These are phyloP conservation scores for Starmerella bacillaris DNA, from an alignment of 805 yeast genomes.

Conservation along the genomic window DNA sequence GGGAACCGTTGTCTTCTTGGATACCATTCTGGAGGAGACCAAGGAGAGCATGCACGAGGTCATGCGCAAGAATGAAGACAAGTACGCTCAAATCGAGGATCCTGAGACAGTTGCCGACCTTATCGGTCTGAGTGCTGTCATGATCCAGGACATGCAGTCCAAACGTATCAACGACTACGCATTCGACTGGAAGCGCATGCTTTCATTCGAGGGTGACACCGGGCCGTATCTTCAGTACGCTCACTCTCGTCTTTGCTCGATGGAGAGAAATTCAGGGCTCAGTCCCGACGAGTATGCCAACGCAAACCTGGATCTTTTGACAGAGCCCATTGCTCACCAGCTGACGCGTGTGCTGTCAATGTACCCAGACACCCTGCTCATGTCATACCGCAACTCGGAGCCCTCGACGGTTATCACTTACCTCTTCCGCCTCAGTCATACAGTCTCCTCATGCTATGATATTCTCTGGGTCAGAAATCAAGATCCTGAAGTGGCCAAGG, in stretches of 20 bases:
- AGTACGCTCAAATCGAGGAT: conserved; percentile 80
- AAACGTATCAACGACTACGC: conserved; percentile 91
- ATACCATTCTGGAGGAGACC: conserved; percentile 81
- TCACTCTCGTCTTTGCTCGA: conserved; percentile 88
- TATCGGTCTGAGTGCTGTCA: conserved; percentile 90
- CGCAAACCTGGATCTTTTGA: conserved; percentile 42
- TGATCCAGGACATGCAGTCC: conserved; percentile 98
- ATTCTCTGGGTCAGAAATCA: conserved; percentile 95
- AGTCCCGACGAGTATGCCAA: conserved; percentile 20
- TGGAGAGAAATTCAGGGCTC: conserved; percentile 58
- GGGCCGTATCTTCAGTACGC: conserved; percentile 98
- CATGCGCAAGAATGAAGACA: conserved; percentile 78
- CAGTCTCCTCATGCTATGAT: conserved; percentile 90
- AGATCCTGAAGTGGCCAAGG: conserved; percentile 63
- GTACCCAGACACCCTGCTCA: conserved; percentile 77
- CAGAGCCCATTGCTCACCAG: conserved; percentile 51
- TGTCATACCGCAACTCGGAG: conserved; percentile 69
- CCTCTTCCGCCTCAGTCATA: conserved; percentile 78
- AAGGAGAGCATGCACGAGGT: conserved; percentile 90
- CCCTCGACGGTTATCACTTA: conserved; percentile 91
- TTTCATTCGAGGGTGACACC: conserved; percentile 96
- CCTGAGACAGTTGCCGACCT: conserved; percentile 92
- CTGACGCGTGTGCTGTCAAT: conserved; percentile 66
- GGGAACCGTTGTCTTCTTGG: conserved; percentile 97
- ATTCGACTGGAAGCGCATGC: conserved; percentile 96